Base-by-base conservation (phyloP, 495 filamentous ascomycete genomes). In the Aspergillus indologenus region DNA sequence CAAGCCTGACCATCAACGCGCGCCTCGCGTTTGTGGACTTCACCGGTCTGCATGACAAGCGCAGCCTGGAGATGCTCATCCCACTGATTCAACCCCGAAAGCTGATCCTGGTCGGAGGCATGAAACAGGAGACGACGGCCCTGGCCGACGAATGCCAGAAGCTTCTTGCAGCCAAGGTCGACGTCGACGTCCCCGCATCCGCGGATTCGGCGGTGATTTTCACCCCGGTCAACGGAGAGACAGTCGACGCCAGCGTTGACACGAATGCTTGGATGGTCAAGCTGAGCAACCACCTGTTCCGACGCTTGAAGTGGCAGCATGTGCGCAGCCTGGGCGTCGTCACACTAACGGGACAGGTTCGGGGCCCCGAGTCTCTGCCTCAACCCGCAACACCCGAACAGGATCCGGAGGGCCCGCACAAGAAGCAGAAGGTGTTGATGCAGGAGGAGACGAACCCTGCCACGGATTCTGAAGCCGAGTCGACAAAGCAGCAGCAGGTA, bases 221-320 rank as follows among this genome's bases (percentile, higher is more conserved):
- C 71, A 92, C 91, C 0, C 94, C 95, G 1, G 69, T 66, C 14
- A 78, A 88, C 40, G 91, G 91, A 17, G 75, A 81, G 51, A 75
- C 78, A 2, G 80, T 98, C 50, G 86, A 98, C 69, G 94, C 93
- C 15, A 96, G 92, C 63, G 92, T 98, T 42, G 94, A 99, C 65
- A 98, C 92, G 7, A 98, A 97, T 68, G 93, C 94, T 21, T 99
- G 94, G 94, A 87, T 88, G 24, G 88, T 98, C 51, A 96, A 91
- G 66, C 81, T 99, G 26, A 90, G 88, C 56, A 90, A 92, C 58
- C 75, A 81, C 44, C 83, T 99, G 23, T 87, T 94, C 29, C 87
- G 88, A 64, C 83, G 87, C 22, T 76, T 99, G 21, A 90, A 89
- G 67, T 98, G 95, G 94, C 95, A 98, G 78, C 90, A 92, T 54